Percentiles rank a stretch among this genome's conserved stretches.
Conservation (phyloP, 805 yeast species). For the Ogataea polymorpha region DNA sequence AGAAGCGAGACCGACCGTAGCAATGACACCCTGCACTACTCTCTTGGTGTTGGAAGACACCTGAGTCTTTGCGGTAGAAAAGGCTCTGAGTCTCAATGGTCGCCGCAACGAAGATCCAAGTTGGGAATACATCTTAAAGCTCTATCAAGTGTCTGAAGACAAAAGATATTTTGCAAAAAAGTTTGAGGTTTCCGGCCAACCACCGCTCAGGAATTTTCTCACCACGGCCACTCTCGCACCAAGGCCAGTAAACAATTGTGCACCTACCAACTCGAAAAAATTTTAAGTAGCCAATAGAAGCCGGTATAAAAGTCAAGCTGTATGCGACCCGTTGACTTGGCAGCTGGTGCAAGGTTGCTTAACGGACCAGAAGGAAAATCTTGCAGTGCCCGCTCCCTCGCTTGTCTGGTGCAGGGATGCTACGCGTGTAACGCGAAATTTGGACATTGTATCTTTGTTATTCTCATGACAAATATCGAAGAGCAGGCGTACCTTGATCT, state of each 20-base stretch:
- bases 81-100: slow-evolving; percentile 34
- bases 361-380: not conserved
- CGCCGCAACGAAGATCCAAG: slow-evolving; percentile 36
- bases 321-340: slow-evolving; percentile 5
- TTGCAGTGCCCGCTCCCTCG: no score
- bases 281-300: slow-evolving; percentile 20
- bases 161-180: slow-evolving; percentile 12
- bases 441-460: not conserved
- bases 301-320: slow-evolving; percentile 21
- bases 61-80: slow-evolving; percentile 34
- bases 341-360: slow-evolving; percentile 10
- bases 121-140: slow-evolving; percentile 33
- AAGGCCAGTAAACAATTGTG: slow-evolving; percentile 11
- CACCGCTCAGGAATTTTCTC: slow-evolving; percentile 13
- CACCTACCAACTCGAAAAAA: slow-evolving; percentile 12
- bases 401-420: slow-evolving; percentile 2
- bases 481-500: slow-evolving; percentile 87
- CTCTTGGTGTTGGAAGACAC: slow-evolving; percentile 41
- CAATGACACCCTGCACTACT: slow-evolving; percentile 60
- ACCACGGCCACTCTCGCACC: slow-evolving; percentile 11
- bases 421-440: slow-evolving; percentile 5
- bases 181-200: slow-evolving; percentile 12
- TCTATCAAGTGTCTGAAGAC: slow-evolving; percentile 10
- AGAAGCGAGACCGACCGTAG: slow-evolving; percentile 74
- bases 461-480: slow-evolving; percentile 39